Base-by-base conservation (phyloP, 805 yeast genomes). In the Jamesozyma jinghongensis region DNA sequence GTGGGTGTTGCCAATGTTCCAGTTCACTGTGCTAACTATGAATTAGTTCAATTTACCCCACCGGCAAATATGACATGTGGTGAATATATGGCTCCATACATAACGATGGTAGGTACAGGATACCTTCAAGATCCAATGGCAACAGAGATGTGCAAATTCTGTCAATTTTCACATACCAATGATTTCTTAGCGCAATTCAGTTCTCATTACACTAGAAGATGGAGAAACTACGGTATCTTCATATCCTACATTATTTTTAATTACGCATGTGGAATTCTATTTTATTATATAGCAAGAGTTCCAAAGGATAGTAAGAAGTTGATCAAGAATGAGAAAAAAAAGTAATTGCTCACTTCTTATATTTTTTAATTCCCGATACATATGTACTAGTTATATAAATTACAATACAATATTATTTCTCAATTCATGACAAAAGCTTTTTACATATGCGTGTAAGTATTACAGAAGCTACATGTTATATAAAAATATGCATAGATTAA, bases 211-310 rank as follows among this genome's bases (percentile, higher is more conserved):
- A 19, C 31, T 22, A 55, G 63, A 43, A 66, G 71, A 50, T 78
- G 84, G 84, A 69, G 81, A 61, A 71, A 79, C 53, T 70, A 66
- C 52, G 85, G 83, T 52, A 71, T 79, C 27, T 73, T 75, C 54
- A 58, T 73, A 36, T 69, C 70, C 42, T 79, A 63, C 54, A 70
- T 74, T 49, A 69, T 56, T 13, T 65, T 76, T 52, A 71, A 75
- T 51, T 40, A 47, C 37, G 32, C 34, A 12, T 46, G 65, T 41
- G 66, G 81, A 13, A 37, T 59, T 1, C 71, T 66, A 51, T 52
- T 69, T 48, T 70, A 80, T 68, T 77, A 82, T 80, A 54, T 74
- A 17, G 74, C 77, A 7, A 74, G 90, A 69, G 88, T 81, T 45
- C 90, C 90, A 40, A 80, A 80, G 71, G 19, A 18, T 11, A 18